Evolutionary conservation across 2,329 filamentous ascomycete genomes (phyloP), one percentile per base, ranked within the genome.

Genomic region (Colletotrichum tamarilloi): DNA sequence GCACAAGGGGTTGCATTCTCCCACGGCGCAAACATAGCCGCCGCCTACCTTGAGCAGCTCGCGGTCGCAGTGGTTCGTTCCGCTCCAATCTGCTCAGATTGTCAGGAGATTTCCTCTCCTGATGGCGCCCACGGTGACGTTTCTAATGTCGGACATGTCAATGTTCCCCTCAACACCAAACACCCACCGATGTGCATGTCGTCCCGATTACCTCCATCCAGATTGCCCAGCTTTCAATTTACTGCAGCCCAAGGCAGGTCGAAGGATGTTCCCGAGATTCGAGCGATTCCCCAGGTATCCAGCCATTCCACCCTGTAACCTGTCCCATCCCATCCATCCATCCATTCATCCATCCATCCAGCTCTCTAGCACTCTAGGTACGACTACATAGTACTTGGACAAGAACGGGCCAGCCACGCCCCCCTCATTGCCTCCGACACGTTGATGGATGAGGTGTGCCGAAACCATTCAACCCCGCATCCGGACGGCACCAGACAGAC

Each of bases 381-480:
- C 64, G 22, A 49, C 16, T 49, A 67, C 38, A 42, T 2, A 2
- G 38, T 42, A 42, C 38, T 19, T 19, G 38, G 38, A 56, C 53
- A n/a, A 56, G 53, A 56, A 56, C 38, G 12, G 26, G 22, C 53
- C 53, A 56, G 9, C 24, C 67, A 46, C 30, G 30, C 63, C 57
- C 64, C 57, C 52, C 30, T 32, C 24, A 32, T 16, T 35, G 58
- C 46, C 66, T 71, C 32, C 55, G 35, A 69, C 70, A 73, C 67
- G 70, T 56, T 73, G 66, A 64, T 68, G 69, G 49, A 72, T 68
- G 59, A 59, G 65, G 65, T 72, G 69, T 73, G 70, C 59, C 60
- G 60, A 60, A 73, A 65, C 67, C 56, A 60, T 65, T 70, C 32
- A 59, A 73, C 70, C 70, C 70, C 70, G 70, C 67, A 73, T 73